These are phyloP conservation scores for Cryphonectria radicalis DNA, from an alignment of 2,329 filamentous ascomycete species.

Conservation along the genomic window DNA sequence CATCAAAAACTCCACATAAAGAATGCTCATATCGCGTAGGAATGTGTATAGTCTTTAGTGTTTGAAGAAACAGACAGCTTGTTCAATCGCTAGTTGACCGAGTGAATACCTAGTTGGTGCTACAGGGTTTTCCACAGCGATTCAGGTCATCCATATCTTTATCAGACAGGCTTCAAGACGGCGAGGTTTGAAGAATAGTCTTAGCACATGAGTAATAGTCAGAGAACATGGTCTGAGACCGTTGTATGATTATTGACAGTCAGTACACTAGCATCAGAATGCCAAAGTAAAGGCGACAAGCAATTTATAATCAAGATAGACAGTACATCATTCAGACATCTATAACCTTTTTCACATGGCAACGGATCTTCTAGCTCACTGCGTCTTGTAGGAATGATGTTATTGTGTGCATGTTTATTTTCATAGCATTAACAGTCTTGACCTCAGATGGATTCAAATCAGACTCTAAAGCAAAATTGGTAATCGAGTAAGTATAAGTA, in stretches of 20 bases:
- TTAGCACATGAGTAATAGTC: neutral
- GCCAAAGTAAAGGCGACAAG: neutral
- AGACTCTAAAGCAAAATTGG: too few relatives aligned
- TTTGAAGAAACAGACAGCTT: neutral
- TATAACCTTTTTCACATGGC: neutral
- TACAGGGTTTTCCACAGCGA: neutral
- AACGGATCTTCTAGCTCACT: too few relatives aligned
- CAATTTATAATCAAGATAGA: neutral
- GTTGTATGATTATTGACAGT: neutral
- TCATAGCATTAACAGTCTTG: too few relatives aligned
- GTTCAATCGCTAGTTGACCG: neutral
- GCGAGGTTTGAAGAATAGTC: neutral
- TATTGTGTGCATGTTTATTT: too few relatives aligned
- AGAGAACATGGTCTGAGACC: neutral
- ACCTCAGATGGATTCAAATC: too few relatives aligned
- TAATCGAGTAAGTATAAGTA: too few relatives aligned
- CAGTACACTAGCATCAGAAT: neutral
- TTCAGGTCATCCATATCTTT: neutral
- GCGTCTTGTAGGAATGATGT: too few relatives aligned
- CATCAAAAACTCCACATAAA: neutral
- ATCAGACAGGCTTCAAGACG: neutral
- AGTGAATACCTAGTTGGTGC: neutral
- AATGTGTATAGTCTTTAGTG: neutral
- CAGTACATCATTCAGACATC: neutral
- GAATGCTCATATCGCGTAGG: neutral